Evolutionary conservation across 805 yeast genomes (phyloP).

Genomic region (Myxozyma udenii): DNA sequence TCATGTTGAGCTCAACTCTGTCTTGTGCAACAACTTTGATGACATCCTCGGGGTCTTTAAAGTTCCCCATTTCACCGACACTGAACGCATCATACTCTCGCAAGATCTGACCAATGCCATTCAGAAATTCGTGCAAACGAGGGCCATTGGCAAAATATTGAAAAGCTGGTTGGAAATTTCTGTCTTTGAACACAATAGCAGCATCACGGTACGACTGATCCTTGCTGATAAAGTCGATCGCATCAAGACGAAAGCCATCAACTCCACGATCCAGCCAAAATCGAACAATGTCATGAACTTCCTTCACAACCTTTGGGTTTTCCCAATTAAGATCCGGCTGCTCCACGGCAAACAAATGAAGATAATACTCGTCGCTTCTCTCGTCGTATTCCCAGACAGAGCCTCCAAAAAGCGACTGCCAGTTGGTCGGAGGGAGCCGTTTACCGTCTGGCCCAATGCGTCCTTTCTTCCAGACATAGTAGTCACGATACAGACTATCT

Average conservation of each 20-base stretch:
- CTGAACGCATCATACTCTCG: conserved; percentile 53
- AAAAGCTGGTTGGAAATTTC: conserved; percentile 44
- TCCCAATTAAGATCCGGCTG: conserved; percentile 70
- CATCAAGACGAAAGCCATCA: conserved; percentile 59
- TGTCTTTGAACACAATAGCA: conserved; percentile 45
- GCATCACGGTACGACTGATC: conserved; percentile 48
- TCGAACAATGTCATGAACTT: conserved; percentile 48
- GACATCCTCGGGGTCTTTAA: conserved; percentile 35
- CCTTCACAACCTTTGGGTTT: conserved; percentile 41
- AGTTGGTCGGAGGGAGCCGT: conserved; percentile 56
- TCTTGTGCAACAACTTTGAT: conserved; percentile 31
- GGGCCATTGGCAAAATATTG: conserved; percentile 48
- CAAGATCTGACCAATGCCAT: conserved; percentile 49
- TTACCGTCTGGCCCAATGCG: conserved; percentile 44
- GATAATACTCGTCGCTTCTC: conserved; percentile 52
- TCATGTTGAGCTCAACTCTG: conserved; percentile 38
- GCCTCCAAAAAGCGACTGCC: conserved; percentile 47
- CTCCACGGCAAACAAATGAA: conserved; percentile 51
- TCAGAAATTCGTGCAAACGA: conserved; percentile 56
- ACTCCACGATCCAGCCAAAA: conserved; percentile 58
- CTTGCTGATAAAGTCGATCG: conserved; percentile 54
- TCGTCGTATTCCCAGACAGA: conserved; percentile 57
- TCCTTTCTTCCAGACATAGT: conserved; percentile 59
- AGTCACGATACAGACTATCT: conserved; percentile 55
- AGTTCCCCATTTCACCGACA: conserved; percentile 56